Percentiles rank a stretch among this genome's conserved stretches.
phyloP scores from a whole-genome alignment of 441 rosid genomes.

The Populus hybrid region DNA sequence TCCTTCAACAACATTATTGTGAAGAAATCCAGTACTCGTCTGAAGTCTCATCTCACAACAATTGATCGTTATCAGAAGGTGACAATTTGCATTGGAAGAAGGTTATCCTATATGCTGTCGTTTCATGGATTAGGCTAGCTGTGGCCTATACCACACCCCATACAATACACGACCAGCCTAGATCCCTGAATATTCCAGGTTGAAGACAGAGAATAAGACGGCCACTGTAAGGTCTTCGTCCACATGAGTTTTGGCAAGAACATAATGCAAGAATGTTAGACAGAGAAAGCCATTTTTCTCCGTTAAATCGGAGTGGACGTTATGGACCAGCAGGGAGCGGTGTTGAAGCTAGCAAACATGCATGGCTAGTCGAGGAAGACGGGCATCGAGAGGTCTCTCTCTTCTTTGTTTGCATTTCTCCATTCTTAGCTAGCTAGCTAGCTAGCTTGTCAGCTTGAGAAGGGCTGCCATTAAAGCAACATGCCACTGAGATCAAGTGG shows the following conservation, averaged over 20 bases:
- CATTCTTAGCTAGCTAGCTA: not conserved
- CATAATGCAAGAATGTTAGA: not conserved
- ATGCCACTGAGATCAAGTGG: conserved; percentile 35
- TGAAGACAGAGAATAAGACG: not conserved
- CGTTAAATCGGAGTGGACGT: not conserved
- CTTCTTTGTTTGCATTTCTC: conserved; percentile 6
- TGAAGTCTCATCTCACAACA: not conserved
- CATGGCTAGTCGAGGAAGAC: not conserved
- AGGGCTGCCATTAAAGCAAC: conserved; percentile 39
- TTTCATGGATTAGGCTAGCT: conserved; percentile 1
- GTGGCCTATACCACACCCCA: not conserved
- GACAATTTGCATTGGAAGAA: not conserved
- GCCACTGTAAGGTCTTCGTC: conserved; percentile 6
- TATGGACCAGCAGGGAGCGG: too few relatives aligned
- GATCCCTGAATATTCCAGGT: not conserved
- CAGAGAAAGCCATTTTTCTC: not conserved
- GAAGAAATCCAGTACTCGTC: not conserved
- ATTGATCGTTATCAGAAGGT: not conserved
- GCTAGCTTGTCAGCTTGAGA: conserved; percentile 12
- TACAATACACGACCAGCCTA: not conserved
- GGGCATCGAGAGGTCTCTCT: conserved; percentile 25
- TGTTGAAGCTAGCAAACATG: not conserved
- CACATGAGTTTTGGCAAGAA: not conserved
- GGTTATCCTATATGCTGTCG: not conserved
- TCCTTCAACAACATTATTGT: too few relatives aligned